phyloP scores from a whole-genome alignment of 2,329 filamentous ascomycete species.

The Cadophora gregata region DNA sequence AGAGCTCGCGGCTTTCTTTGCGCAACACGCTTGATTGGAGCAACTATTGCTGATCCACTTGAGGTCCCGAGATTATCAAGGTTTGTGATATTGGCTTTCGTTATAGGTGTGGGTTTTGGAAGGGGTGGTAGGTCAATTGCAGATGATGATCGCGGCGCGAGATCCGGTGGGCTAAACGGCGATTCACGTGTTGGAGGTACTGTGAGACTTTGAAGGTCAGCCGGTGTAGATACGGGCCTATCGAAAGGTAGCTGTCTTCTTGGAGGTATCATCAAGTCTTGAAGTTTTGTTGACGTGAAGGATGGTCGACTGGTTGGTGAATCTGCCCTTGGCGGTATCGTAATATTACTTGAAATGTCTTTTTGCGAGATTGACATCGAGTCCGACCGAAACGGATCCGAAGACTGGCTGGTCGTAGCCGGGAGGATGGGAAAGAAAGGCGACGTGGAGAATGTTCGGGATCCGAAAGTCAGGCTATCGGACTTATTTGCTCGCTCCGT shows the following conservation, averaged over 20 bases:
- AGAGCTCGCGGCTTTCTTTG: conserved; percentile 20
- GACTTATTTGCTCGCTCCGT: background rate
- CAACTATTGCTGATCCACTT: conserved; percentile 18
- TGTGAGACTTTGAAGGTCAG: conserved; percentile 12
- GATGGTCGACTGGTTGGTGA: background rate
- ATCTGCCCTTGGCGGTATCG: background rate
- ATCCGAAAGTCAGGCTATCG: background rate
- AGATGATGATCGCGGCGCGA: conserved; percentile 17
- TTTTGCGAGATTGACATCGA: background rate
- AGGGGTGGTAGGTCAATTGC: conserved; percentile 33
- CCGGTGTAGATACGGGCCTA: conserved; percentile 31
- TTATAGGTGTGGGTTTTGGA: conserved; percentile 37
- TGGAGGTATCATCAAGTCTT: conserved; percentile 28
- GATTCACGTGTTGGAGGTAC: conserved; percentile 39
- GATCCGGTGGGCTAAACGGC: conserved; percentile 37
- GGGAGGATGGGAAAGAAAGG: background rate
- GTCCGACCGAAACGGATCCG: conserved; percentile 14
- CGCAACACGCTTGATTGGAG: conserved; percentile 28
- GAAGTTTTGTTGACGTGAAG: conserved; percentile 11
- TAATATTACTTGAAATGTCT: background rate
- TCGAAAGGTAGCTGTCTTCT: conserved; percentile 5
- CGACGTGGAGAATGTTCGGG: background rate
- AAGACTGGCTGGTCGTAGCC: background rate
- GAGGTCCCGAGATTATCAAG: background rate
- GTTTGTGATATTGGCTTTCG: background rate